These are phyloP conservation scores for Keqinozyma sinolaborantium DNA, from an alignment of 1,139 yeast species.

Conservation along the genomic window DNA sequence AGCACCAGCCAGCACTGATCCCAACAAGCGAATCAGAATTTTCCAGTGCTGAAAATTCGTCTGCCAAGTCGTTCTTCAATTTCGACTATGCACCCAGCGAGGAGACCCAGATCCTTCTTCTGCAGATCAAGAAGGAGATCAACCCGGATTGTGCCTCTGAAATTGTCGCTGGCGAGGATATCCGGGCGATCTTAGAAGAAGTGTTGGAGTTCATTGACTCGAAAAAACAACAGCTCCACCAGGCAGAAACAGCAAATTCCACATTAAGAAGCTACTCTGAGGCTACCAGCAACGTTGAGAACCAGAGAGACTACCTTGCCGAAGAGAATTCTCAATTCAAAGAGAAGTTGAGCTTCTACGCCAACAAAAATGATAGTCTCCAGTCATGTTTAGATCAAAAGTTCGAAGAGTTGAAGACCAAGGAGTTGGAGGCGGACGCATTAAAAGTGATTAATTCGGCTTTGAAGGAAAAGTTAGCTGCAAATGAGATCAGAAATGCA, in stretches of 20 bases:
- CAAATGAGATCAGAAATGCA: too few species aligned
- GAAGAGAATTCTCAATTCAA: neutral
- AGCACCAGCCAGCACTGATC: neutral
- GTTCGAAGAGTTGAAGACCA: neutral
- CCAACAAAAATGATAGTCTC: neutral
- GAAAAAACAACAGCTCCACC: neutral
- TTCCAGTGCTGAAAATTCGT: neutral
- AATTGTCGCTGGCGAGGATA: neutral
- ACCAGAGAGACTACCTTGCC: neutral
- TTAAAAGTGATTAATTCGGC: too few species aligned
- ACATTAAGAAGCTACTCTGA: neutral
- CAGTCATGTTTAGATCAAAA: neutral
- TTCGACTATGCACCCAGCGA: neutral
- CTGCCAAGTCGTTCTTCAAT: neutral
- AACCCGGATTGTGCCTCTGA: neutral
- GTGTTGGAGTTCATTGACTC: neutral
- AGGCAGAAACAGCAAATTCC: neutral
- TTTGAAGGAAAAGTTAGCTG: too few species aligned
- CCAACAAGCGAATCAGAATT: neutral
- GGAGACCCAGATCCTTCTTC: neutral
- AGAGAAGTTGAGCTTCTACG: neutral
- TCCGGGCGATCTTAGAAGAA: neutral
- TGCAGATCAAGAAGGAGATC: neutral
- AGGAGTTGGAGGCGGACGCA: too few species aligned
- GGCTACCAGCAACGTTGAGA: neutral